Evolutionary conservation across 176 grass and related monocot genomes (phyloP), one percentile per base, ranked within the genome.

Genomic region (Ensete ventricosum): DNA sequence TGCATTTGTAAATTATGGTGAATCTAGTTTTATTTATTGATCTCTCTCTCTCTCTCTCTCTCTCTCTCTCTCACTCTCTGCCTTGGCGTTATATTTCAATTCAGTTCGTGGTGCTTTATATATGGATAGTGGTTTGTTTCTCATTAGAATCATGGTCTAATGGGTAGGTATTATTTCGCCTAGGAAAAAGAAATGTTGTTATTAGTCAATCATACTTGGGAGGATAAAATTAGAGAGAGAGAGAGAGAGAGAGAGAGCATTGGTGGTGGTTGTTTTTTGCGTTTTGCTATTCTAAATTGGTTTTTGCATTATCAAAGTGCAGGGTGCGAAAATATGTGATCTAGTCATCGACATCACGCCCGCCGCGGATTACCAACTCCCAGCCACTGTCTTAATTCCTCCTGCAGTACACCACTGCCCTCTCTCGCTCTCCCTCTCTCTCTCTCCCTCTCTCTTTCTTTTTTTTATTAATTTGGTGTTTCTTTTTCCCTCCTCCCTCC

Each of bases 241-340:
- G 24, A 25, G 24, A 25, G 24, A 25, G 24, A 25, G 24, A 25
- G 24, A 25, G 24, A 25, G 24, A 25, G 24, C 0, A 1, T 25
- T 25, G 24, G 24, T 55, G 5, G 29, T 26, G 4, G 11, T 50
- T n/a, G 22, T 23, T 23, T 23, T 64, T 64, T 16, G 16, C 21
- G 9, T n/a, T 64, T 52, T 52, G 9, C 9, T 7, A 25, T 63
- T 62, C 1, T 64, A 2, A 24, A 14, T 8, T 63, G 9, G 58
- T 64, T 25, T 22, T 16, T 23, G 22, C 34, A 43, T 63, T 52
- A 14, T 77, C 2, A 25, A 43, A 14, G 10, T 62, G 67, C 67
- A 98, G 88, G 94, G 94, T 78, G 90, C 88, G 1, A 98, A 90
- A 62, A 91, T 98, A 83, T 84, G 83, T 64, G 86, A 93, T 81